Evolutionary conservation across 208 protist genomes (phyloP).

Genomic region (Leishmania major): DNA sequence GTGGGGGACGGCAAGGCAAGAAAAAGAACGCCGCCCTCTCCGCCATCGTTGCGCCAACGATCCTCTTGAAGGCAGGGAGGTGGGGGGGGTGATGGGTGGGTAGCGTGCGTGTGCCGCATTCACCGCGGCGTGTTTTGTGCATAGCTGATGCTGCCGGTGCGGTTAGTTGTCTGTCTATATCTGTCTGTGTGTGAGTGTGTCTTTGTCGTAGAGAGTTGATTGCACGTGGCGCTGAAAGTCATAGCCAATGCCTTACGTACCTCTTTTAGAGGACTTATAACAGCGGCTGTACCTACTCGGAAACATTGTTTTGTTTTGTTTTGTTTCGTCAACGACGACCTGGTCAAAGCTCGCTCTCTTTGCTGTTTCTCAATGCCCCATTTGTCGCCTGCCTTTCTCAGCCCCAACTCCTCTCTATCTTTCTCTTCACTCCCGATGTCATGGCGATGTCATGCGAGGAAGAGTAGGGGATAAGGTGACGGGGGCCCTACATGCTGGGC

Average conservation of each 20-base stretch:
- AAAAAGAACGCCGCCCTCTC: too few relatives aligned
- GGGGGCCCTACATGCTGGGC: neutral
- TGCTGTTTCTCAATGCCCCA: neutral
- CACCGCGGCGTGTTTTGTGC: neutral
- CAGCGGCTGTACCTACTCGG: neutral
- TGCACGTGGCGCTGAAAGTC: neutral
- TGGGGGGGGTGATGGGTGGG: too few relatives aligned
- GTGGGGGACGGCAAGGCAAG: too few relatives aligned
- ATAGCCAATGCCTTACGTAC: neutral
- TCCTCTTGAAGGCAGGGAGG: too few relatives aligned
- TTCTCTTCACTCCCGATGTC: neutral
- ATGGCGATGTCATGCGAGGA: neutral
- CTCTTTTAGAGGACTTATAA: neutral
- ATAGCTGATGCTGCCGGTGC: neutral
- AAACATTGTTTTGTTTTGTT: too few relatives aligned
- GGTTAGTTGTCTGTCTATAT: too few relatives aligned
- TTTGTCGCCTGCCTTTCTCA: neutral
- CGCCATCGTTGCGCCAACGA: too few relatives aligned
- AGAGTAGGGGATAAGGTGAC: neutral
- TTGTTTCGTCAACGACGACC: neutral
- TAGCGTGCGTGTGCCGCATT: too few relatives aligned
- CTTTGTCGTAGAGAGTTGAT: neutral
- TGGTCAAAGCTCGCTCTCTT: neutral
- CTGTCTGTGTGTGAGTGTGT: neutral
- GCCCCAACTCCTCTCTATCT: neutral